A percentile compares a stretch with the other conserved stretches of the same genome.
phyloP scores from a whole-genome alignment of 2,329 filamentous ascomycete species.

The Fusarium verrucosum region DNA sequence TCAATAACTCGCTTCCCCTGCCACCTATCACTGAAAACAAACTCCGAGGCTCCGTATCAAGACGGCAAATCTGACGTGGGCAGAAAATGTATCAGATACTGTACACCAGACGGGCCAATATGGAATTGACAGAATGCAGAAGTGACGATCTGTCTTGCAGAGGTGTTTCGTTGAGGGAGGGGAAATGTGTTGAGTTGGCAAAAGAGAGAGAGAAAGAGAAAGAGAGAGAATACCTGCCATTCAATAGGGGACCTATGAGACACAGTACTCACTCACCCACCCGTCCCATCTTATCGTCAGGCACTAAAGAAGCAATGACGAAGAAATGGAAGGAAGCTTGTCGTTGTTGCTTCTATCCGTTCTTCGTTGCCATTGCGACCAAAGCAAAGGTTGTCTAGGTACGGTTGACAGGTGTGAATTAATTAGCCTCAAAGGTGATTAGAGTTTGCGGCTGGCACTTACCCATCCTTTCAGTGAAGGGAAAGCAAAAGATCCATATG shows the following conservation, averaged over 20 bases:
- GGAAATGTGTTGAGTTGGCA: slow-evolving; percentile 21
- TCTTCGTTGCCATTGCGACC: background rate
- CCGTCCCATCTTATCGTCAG: background rate
- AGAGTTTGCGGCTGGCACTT: background rate
- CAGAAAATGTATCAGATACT: background rate
- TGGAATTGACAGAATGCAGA: background rate
- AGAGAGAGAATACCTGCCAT: background rate
- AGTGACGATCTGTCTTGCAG: background rate
- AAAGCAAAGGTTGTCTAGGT: background rate
- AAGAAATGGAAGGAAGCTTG: slow-evolving; percentile 18
- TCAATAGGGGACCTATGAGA: slow-evolving; percentile 3
- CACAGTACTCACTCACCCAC: background rate
- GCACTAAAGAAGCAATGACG: slow-evolving; percentile 27
- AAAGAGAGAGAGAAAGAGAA: no score
- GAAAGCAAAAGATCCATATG: background rate
- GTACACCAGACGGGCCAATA: background rate
- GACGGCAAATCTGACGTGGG: slow-evolving; percentile 17
- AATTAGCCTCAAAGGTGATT: background rate
- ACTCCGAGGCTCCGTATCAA: background rate
- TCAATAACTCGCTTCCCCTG: background rate
- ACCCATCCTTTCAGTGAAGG: background rate
- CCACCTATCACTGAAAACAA: background rate
- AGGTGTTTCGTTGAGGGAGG: slow-evolving; percentile 24
- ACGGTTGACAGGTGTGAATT: background rate
- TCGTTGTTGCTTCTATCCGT: background rate